Percentiles rank a stretch among this genome's conserved stretches.
Evolutionary conservation across 106 monocot genomes (phyloP).

Genomic region (Iris macrosiphon): DNA sequence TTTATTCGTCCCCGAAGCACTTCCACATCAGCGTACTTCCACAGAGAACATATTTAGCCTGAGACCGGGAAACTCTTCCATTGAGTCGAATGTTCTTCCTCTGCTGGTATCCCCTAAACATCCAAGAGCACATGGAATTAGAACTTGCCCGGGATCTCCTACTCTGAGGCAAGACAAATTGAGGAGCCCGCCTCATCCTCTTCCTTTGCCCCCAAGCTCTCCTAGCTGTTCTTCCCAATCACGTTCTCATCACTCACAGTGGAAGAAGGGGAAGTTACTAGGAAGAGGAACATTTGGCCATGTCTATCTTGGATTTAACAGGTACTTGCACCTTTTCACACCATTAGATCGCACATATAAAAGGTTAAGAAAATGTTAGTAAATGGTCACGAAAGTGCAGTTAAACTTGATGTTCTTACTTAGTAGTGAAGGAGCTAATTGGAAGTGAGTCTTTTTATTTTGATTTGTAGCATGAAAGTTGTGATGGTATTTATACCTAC

Average conservation of each 20-base stretch:
- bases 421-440: too few relatives aligned
- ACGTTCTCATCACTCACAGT: conserved; percentile 27
- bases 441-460: too few relatives aligned
- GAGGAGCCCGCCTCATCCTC: conserved; percentile 37
- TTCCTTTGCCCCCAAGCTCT: conserved; percentile 55
- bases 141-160: conserved; percentile 30
- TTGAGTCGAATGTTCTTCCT: conserved; percentile 22
- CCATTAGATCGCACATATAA: too few relatives aligned
- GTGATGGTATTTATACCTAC: too few relatives aligned
- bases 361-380: too few relatives aligned
- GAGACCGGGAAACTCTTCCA: conserved; percentile 16
- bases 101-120: conserved; percentile 47
- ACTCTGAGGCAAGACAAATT: conserved; percentile 25
- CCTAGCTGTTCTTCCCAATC: conserved; percentile 25
- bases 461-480: too few relatives aligned
- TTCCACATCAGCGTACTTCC: conserved; percentile 2
- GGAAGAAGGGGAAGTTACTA: conserved; percentile 64
- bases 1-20: conserved; percentile 6
- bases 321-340: conserved; percentile 10
- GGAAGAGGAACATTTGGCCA: conserved; percentile 63
- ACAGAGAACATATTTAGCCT: conserved; percentile 21
- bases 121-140: conserved; percentile 12
- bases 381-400: too few relatives aligned
- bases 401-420: too few relatives aligned
- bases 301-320: conserved; percentile 61